These are phyloP conservation scores for Hymenoscyphus salicellus DNA, from an alignment of 2,329 filamentous ascomycete species.

Conservation along the genomic window DNA sequence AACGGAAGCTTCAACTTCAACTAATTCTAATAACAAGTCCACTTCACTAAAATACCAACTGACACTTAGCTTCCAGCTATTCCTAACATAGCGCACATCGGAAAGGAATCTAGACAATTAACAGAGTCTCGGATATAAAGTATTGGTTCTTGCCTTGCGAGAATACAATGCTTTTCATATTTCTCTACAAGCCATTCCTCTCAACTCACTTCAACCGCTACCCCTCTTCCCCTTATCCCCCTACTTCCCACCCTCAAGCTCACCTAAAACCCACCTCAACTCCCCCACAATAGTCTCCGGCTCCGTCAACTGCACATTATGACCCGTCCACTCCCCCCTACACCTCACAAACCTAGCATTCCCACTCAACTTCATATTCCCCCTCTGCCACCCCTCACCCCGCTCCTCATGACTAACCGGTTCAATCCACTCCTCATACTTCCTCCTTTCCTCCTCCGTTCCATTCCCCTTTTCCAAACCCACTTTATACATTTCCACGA, in stretches of 20 bases:
- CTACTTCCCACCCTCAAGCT: background rate
- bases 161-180: too few relatives aligned
- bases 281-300: constrained; percentile 19
- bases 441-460: constrained; percentile 11
- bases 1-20: too few relatives aligned
- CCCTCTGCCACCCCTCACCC: constrained; percentile 12
- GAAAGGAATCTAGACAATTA: too few relatives aligned
- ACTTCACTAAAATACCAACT: too few relatives aligned
- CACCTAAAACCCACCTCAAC: constrained; percentile 45
- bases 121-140: too few relatives aligned
- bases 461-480: constrained; percentile 20
- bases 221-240: too few relatives aligned
- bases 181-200: too few relatives aligned
- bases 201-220: background rate
- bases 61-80: too few relatives aligned
- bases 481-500: constrained; percentile 18
- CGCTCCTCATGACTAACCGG: constrained; percentile 5
- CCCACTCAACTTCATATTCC: constrained; percentile 15
- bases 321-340: constrained; percentile 12
- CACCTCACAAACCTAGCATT: constrained; percentile 7
- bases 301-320: constrained; percentile 22
- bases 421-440: background rate
- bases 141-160: too few relatives aligned
- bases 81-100: too few relatives aligned
- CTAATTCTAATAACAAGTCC: too few relatives aligned